These are phyloP conservation scores for Solanum rostratum DNA, from an alignment of 257 asterid species.

Conservation along the genomic window DNA sequence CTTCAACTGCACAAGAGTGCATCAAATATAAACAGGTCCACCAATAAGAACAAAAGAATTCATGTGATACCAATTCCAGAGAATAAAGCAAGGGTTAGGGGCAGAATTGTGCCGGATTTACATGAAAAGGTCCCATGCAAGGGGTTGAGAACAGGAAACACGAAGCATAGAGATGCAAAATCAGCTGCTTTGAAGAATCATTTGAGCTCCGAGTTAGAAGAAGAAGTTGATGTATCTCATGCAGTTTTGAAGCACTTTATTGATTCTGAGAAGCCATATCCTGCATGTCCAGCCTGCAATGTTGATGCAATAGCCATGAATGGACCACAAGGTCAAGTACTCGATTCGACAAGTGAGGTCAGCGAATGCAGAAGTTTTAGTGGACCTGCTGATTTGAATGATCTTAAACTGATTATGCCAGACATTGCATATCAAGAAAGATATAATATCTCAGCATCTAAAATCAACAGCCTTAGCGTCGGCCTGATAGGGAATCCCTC, in stretches of 20 bases:
- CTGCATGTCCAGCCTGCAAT: background rate
- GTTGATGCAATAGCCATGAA: background rate
- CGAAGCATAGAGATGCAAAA: background rate
- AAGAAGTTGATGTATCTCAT: background rate
- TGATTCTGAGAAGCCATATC: background rate
- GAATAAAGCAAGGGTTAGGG: background rate
- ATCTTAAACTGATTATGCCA: background rate
- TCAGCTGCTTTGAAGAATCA: background rate
- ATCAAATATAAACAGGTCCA: background rate
- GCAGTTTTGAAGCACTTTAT: background rate
- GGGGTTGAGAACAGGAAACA: background rate
- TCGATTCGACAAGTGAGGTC: background rate
- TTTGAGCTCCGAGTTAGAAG: background rate
- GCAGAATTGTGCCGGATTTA: background rate
- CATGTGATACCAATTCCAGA: constrained; percentile 1
- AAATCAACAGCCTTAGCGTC: background rate
- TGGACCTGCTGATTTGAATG: background rate
- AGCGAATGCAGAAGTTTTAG: background rate
- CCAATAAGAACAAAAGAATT: background rate
- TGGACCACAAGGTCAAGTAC: background rate
- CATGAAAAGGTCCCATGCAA: background rate
- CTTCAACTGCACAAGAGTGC: background rate
- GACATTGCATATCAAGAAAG: background rate
- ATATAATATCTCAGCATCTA: background rate
- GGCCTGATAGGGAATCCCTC: background rate